Percentiles rank a stretch among this genome's conserved stretches.
Conservation (phyloP, 169 alveolate genomes). For the Plasmodium cynomolgi region DNA sequence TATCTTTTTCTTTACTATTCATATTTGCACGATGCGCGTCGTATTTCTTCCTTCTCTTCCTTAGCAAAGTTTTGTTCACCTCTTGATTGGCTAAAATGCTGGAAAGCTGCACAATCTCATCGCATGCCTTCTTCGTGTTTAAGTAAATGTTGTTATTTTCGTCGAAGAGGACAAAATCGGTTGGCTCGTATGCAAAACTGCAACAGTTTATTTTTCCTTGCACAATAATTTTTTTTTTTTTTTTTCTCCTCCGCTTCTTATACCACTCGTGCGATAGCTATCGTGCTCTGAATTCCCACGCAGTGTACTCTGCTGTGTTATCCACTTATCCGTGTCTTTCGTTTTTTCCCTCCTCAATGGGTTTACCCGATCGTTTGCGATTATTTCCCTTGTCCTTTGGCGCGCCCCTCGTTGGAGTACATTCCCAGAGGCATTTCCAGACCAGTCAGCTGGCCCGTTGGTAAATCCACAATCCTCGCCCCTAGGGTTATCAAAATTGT, state of each 20-base stretch:
- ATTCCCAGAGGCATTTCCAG: background rate
- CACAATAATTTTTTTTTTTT: constrained; percentile 25
- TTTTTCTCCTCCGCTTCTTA: background rate
- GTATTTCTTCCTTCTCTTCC: constrained; percentile 38
- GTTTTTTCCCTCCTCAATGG: background rate
- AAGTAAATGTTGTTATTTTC: constrained; percentile 26
- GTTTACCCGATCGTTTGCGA: background rate
- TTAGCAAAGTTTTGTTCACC: constrained; percentile 24
- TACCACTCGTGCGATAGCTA: background rate
- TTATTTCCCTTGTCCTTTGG: constrained; percentile 9
- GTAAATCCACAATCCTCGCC: background rate
- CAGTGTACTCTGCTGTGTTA: background rate
- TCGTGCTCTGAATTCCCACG: background rate
- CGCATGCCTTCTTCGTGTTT: constrained; percentile 65
- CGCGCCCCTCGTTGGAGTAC: background rate
- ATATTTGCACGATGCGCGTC: constrained; percentile 1
- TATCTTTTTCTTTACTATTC: constrained; percentile 3
- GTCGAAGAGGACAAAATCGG: constrained; percentile 64
- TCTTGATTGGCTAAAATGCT: constrained; percentile 60
- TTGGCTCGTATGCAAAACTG: constrained; percentile 16
- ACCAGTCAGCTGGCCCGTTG: background rate
- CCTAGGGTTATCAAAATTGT: background rate
- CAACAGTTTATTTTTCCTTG: constrained; percentile 21
- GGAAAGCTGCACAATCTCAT: constrained; percentile 46
- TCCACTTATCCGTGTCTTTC: background rate